Evolutionary conservation across 2,329 filamentous ascomycete species (phyloP).

Genomic region (Aphanocladium album): DNA sequence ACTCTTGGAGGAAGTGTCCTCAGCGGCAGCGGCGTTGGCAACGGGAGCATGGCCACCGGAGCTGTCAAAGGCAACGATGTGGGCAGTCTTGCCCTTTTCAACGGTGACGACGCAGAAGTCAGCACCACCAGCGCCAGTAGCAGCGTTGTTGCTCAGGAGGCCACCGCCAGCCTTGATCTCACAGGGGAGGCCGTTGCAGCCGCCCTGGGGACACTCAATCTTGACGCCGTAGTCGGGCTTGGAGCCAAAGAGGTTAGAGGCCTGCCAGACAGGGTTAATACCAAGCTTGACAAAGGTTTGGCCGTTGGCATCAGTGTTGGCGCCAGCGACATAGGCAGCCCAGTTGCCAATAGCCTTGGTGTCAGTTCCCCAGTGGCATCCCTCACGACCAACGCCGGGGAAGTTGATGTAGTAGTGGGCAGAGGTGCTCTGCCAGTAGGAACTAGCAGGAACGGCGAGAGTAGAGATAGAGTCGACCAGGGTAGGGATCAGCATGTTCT

Average conservation of each 20-base stretch:
- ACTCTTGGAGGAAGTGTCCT: slow-evolving; percentile 12
- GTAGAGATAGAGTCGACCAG: slow-evolving; percentile 51
- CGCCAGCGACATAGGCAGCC: slow-evolving; percentile 70
- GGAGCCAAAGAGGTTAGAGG: slow-evolving; percentile 47
- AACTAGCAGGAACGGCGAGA: slow-evolving; percentile 64
- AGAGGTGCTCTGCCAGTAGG: slow-evolving; percentile 68
- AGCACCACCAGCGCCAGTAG: slow-evolving; percentile 61
- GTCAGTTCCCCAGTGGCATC: slow-evolving; percentile 66
- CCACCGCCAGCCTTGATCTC: slow-evolving; percentile 61
- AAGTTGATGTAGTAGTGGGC: slow-evolving; percentile 79
- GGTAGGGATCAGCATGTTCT: slow-evolving; percentile 80
- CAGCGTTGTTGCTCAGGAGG: slow-evolving; percentile 50
- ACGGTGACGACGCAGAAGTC: slow-evolving; percentile 75
- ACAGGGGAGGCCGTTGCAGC: slow-evolving; percentile 72
- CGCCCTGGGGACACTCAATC: slow-evolving; percentile 60
- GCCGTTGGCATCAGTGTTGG: slow-evolving; percentile 61
- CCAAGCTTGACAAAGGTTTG: slow-evolving; percentile 70
- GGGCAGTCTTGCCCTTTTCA: slow-evolving; percentile 58
- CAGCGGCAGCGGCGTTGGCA: slow-evolving; percentile 16
- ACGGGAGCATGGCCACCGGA: slow-evolving; percentile 17
- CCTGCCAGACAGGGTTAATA: slow-evolving; percentile 70
- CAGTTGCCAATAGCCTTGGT: slow-evolving; percentile 66
- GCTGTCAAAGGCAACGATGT: slow-evolving; percentile 56
- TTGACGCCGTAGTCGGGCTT: slow-evolving; percentile 63
- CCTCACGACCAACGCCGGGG: slow-evolving; percentile 59